Evolutionary conservation across 179 eudicot genomes (phyloP).

Genomic region (Corrigiola litoralis): DNA sequence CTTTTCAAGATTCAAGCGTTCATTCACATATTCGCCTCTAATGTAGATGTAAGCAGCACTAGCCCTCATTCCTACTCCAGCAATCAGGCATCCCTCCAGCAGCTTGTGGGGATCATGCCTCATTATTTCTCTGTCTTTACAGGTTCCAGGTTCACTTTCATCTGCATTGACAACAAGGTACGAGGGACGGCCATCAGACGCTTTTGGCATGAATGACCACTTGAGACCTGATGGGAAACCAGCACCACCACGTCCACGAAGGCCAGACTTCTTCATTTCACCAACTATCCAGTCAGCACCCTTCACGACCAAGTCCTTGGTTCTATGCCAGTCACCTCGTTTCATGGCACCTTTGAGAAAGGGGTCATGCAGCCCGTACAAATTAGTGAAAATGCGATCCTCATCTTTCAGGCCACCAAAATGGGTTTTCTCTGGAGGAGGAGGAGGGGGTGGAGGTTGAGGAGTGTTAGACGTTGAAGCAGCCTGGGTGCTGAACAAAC

Average conservation of each 20-base stretch:
- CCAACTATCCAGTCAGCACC: conserved; percentile 94
- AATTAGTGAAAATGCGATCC: conserved; percentile 90
- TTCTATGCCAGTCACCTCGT: conserved; percentile 95
- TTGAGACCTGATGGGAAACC: conserved; percentile 99
- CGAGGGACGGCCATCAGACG: conserved; percentile 89
- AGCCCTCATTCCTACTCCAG: conserved; percentile 96
- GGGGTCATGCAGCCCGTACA: conserved; percentile 86
- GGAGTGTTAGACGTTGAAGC: conserved; percentile 69
- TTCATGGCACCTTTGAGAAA: conserved; percentile 96
- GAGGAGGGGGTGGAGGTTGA: conserved; percentile 94
- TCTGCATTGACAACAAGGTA: conserved; percentile 98
- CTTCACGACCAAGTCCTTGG: conserved; percentile 84
- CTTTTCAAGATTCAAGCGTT: conserved; percentile 66
- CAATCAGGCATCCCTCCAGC: conserved; percentile 85
- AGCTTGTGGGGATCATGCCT: conserved; percentile 95
- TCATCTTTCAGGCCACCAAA: conserved; percentile 96
- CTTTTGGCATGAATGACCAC: conserved; percentile 99
- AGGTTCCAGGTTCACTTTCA: conserved; percentile 99
- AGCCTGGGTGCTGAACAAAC: conserved; percentile 80
- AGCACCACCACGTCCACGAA: conserved; percentile 99
- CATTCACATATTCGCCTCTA: conserved; percentile 94
- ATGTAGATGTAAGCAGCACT: conserved; percentile 90
- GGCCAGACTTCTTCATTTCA: conserved; percentile 95
- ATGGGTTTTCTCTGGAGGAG: conserved; percentile 97
- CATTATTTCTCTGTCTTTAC: conserved; percentile 96